These are phyloP conservation scores for Hawksworthiomyces lignivorus DNA, from an alignment of 2,329 filamentous ascomycete species.

Conservation along the genomic window DNA sequence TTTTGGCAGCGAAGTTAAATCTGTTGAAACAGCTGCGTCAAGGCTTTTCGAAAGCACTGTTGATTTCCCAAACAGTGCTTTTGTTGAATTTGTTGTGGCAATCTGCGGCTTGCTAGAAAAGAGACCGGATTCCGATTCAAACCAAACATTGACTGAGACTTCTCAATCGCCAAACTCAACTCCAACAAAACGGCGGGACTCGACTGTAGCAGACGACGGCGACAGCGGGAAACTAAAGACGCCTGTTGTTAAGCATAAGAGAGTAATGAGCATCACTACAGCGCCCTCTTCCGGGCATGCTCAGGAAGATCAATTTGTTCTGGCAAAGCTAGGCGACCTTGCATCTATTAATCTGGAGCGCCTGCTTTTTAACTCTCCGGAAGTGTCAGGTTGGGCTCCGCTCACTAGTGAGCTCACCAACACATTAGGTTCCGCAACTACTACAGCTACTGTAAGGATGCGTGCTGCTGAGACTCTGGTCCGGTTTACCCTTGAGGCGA, in stretches of 20 bases:
- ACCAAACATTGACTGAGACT: too few relatives aligned
- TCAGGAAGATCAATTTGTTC: slow-evolving; percentile 58
- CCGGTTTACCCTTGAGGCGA: slow-evolving; percentile 49
- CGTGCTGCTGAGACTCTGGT: slow-evolving; percentile 60
- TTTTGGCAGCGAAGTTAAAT: slow-evolving; percentile 72
- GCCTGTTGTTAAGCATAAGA: slow-evolving; percentile 27
- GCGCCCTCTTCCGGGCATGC: slow-evolving; percentile 40
- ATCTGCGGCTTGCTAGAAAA: slow-evolving; percentile 62
- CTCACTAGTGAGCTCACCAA: slow-evolving; percentile 50
- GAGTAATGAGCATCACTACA: slow-evolving; percentile 40
- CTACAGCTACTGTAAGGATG: slow-evolving; percentile 45
- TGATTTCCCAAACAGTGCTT: slow-evolving; percentile 79
- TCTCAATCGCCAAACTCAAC: too few relatives aligned
- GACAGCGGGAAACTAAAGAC: slow-evolving; percentile 24
- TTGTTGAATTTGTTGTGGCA: slow-evolving; percentile 67
- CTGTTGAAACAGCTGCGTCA: slow-evolving; percentile 80
- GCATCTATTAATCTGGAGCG: slow-evolving; percentile 68
- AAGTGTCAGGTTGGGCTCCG: slow-evolving; percentile 67
- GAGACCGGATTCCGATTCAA: slow-evolving; percentile 22
- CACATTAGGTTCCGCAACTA: slow-evolving; percentile 39
- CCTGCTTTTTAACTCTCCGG: slow-evolving; percentile 58
- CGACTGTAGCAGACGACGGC: background rate
- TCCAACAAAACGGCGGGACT: too few relatives aligned
- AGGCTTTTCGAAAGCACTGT: slow-evolving; percentile 86
- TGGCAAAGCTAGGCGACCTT: slow-evolving; percentile 67